Conservation (phyloP, 2,329 filamentous ascomycete species). For the Talaromyces marneffei region DNA sequence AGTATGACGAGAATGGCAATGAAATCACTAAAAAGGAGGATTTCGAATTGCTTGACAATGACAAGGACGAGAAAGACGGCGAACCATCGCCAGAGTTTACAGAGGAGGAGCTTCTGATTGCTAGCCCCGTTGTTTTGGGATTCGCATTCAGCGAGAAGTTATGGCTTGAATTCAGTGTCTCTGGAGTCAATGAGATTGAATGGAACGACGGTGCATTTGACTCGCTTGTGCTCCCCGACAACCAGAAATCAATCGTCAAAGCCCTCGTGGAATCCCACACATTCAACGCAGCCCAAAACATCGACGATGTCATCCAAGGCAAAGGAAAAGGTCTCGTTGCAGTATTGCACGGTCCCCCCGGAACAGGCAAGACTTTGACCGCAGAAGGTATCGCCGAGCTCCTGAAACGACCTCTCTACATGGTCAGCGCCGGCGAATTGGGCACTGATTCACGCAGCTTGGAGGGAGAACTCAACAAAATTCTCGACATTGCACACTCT, state of each 20-base stretch:
- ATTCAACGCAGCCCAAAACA: slow-evolving; percentile 71
- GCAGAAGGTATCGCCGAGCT: slow-evolving; percentile 81
- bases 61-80: slow-evolving; percentile 26
- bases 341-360: slow-evolving; percentile 78
- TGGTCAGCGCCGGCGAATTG: slow-evolving; percentile 74
- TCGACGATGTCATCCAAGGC: slow-evolving; percentile 75
- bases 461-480: slow-evolving; percentile 72
- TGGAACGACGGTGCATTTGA: slow-evolving; percentile 83
- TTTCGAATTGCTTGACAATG: slow-evolving; percentile 49
- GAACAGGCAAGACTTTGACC: slow-evolving; percentile 83
- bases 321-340: slow-evolving; percentile 81
- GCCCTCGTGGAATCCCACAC: slow-evolving; percentile 80
- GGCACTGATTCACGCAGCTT: slow-evolving; percentile 70
- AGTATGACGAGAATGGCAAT: slow-evolving; percentile 50
- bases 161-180: slow-evolving; percentile 83
- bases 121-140: slow-evolving; percentile 76
- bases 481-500: slow-evolving; percentile 76
- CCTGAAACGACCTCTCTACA: slow-evolving; percentile 74
- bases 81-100: slow-evolving; percentile 54
- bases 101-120: slow-evolving; percentile 77
- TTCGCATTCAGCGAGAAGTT: slow-evolving; percentile 84
- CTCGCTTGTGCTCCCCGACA: slow-evolving; percentile 64
- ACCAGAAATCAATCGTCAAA: slow-evolving; percentile 64
- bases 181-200: slow-evolving; percentile 69
- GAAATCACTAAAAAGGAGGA: slow-evolving; percentile 51